Base-by-base conservation (phyloP, 139 green algal species). In the Coelastrella sp. region DNA sequence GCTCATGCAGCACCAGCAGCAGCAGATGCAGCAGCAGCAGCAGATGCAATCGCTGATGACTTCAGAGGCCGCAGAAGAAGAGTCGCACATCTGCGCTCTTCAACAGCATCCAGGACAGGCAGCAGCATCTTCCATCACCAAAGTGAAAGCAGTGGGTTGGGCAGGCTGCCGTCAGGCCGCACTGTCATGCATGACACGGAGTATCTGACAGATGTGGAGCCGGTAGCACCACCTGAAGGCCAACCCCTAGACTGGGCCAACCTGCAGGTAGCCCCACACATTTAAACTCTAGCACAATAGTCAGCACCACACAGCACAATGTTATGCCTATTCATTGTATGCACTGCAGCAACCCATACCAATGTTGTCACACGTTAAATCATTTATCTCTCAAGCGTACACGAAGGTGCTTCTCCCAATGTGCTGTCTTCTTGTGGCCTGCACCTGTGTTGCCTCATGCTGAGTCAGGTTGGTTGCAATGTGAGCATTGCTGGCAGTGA, bases 381-480 rank as follows among this genome's bases (percentile, higher is more conserved):
- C 3, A 3, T 49, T 49, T 3, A 3, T 49, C 35, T 49, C 3
- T 49, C 3, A 49, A 3, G 35, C 35, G 35, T 49, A 49, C 35
- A 49, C 1, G 1, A 3, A 49, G 35, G 35, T 49, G 35, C 35
- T 49, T 49, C 35, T 49, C 35, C 35, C 35, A 49, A 1, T 5
- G 3, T 72, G 12, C 63, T 72, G 8, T 25, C n/a, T 15, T 4
- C 49, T 20, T 49, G 80, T 70, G 35, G n/a, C 15, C 15, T 8
- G 9, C 4, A 1, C 9, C 49, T 22, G 14, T 15, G 25, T 17
- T 87, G 82, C 35, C 35, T 49, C 1, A 49, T 49, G 35, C 35
- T 49, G 35, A 49, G 35, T 49, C 65, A 88, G 83, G 83, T 88
- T 61, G 83, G 83, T 8, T 58, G 90, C 85, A 58, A 85, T 89